Percentiles rank a stretch among this genome's conserved stretches.
These are phyloP conservation scores for Cornus suecica DNA, from an alignment of 148 eudicot species.

Conservation along the genomic window DNA sequence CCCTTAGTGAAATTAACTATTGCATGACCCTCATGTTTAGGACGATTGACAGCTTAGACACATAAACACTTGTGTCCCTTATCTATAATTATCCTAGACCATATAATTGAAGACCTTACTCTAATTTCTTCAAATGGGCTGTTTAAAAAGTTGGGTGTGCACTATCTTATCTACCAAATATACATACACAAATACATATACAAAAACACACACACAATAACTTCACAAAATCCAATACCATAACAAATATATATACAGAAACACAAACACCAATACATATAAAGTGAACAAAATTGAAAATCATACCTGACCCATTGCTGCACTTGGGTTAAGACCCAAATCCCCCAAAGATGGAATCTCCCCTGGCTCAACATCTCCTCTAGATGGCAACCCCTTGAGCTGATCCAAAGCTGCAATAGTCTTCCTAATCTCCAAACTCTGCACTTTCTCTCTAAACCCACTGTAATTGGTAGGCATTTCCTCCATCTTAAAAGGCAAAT, in stretches of 20 bases:
- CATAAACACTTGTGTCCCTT: no score
- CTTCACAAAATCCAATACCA: not conserved
- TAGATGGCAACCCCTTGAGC: slow-evolving; percentile 70
- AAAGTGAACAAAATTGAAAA: not conserved
- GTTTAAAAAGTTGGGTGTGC: no score
- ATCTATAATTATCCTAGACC: no score
- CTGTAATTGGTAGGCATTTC: slow-evolving; percentile 90
- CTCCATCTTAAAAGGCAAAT: slow-evolving; percentile 81
- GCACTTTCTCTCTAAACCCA: slow-evolving; percentile 83
- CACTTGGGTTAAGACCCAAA: slow-evolving; percentile 84
- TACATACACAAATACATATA: no score
- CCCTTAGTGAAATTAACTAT: no score
- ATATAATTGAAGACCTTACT: no score
- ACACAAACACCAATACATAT: no score
- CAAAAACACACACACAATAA: no score
- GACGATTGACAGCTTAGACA: no score
- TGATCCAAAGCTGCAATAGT: slow-evolving; percentile 76
- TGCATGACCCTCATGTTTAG: no score
- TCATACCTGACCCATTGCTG: slow-evolving; percentile 68
- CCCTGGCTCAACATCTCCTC: slow-evolving; percentile 82
- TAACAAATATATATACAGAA: not conserved
- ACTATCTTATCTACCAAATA: no score
- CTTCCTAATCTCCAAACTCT: slow-evolving; percentile 76
- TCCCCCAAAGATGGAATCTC: slow-evolving; percentile 78
- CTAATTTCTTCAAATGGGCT: no score